These are phyloP conservation scores for Penicillium sp. DNA, from an alignment of 2,329 filamentous ascomycete species.

Conservation along the genomic window DNA sequence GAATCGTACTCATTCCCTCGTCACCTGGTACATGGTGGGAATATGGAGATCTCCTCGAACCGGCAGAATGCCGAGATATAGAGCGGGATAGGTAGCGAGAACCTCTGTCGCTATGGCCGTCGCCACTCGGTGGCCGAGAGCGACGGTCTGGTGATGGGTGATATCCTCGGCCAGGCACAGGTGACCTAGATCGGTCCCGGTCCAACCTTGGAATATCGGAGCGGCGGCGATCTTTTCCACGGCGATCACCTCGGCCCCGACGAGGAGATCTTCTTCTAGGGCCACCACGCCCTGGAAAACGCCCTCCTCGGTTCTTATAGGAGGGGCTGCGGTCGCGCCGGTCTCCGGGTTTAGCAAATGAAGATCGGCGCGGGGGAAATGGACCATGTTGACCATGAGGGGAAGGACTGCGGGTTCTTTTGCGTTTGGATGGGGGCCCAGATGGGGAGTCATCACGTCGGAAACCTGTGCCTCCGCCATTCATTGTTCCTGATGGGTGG, in stretches of 20 bases:
- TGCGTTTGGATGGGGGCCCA: conserved; percentile 37
- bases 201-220: conserved; percentile 27
- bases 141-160: conserved; percentile 29
- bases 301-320: conserved; percentile 38
- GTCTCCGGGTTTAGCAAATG: conserved; percentile 32
- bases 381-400: conserved; percentile 25
- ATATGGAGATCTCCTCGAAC: conserved; percentile 32
- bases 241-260: conserved; percentile 32
- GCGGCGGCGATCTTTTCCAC: conserved; percentile 31
- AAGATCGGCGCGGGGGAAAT: conserved; percentile 26
- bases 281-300: conserved; percentile 33
- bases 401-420: conserved; percentile 44
- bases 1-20: conserved; percentile 28
- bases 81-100: conserved; percentile 36
- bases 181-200: conserved; percentile 35
- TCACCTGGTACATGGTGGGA: conserved; percentile 25
- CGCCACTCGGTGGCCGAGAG: conserved; percentile 29
- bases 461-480: conserved; percentile 21
- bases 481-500: conserved; percentile 18
- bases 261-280: conserved; percentile 36
- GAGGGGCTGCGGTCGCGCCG: conserved; percentile 40
- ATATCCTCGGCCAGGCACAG: conserved; percentile 27
- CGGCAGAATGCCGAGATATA: conserved; percentile 35
- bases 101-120: conserved; percentile 26
- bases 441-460: conserved; percentile 33